These are phyloP conservation scores for Penicillium maclennaniae DNA, from an alignment of 495 filamentous ascomycete genomes.

Conservation along the genomic window DNA sequence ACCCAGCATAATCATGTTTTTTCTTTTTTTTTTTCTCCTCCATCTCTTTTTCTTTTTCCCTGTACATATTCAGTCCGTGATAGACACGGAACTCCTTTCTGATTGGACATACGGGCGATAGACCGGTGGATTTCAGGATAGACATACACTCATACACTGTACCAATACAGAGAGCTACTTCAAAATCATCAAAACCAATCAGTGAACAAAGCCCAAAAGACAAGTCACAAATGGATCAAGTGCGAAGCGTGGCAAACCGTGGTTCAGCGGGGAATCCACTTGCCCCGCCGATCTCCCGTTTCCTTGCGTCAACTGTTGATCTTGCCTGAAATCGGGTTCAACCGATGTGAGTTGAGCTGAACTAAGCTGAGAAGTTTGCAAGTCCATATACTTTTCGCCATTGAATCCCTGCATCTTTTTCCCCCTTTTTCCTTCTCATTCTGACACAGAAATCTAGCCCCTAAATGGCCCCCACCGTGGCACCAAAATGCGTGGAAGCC, in stretches of 20 bases:
- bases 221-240: background rate
- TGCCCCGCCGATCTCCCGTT: slow-evolving; percentile 25
- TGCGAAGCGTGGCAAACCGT: background rate
- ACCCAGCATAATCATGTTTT: slow-evolving; percentile 10
- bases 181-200: background rate
- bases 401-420: too few species aligned
- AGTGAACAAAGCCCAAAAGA: too few species aligned
- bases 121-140: background rate
- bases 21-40: background rate
- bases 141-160: background rate
- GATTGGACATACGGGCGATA: background rate
- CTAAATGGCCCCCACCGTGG: too few species aligned
- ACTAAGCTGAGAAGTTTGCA: background rate
- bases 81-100: background rate
- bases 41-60: background rate
- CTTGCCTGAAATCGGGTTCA: slow-evolving; percentile 3
- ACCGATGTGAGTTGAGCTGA: background rate
- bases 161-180: background rate
- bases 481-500: too few species aligned
- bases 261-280: background rate
- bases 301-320: slow-evolving; percentile 22
- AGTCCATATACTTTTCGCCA: too few species aligned
- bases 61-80: slow-evolving; percentile 16
- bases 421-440: too few species aligned
- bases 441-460: too few species aligned